Evolutionary conservation across 2,329 filamentous ascomycete genomes (phyloP).

Genomic region (Thielaviopsis populi): DNA sequence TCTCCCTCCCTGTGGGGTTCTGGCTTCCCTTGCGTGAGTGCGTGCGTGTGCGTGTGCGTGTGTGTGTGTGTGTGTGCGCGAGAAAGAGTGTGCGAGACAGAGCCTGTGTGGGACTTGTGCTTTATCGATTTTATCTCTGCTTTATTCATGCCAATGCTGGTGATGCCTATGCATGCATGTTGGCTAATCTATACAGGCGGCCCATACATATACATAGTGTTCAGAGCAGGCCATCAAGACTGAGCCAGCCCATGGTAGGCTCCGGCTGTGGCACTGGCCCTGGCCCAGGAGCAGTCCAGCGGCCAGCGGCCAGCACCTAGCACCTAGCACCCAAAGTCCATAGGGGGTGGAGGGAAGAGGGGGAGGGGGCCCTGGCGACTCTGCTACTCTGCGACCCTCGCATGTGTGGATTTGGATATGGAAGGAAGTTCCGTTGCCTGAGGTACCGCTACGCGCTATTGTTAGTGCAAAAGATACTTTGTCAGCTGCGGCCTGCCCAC

Average conservation of each 20-base stretch:
- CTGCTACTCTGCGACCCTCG: neutral
- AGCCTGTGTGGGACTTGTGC: neutral
- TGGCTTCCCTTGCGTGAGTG: neutral
- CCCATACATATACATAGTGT: too few species aligned
- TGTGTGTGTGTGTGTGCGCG: too few species aligned
- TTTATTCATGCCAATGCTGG: neutral
- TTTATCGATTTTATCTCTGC: neutral
- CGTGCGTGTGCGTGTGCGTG: too few species aligned
- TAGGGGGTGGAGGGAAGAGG: too few species aligned
- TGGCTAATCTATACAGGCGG: too few species aligned
- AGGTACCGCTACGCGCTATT: neutral
- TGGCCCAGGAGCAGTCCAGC: neutral
- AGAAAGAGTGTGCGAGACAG: too few species aligned
- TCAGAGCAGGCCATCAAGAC: too few species aligned
- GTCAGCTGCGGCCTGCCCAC: neutral
- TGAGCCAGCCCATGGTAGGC: neutral
- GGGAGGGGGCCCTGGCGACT: neutral
- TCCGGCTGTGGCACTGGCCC: too few species aligned
- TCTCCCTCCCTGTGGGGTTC: neutral
- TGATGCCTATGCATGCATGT: neutral
- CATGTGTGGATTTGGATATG: neutral
- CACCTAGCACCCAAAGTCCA: neutral
- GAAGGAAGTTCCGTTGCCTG: conserved; percentile 3
- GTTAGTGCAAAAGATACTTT: neutral
- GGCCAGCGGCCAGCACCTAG: neutral